Base-by-base conservation (phyloP, 2,329 filamentous ascomycete genomes). In the Penicillium sp. region DNA sequence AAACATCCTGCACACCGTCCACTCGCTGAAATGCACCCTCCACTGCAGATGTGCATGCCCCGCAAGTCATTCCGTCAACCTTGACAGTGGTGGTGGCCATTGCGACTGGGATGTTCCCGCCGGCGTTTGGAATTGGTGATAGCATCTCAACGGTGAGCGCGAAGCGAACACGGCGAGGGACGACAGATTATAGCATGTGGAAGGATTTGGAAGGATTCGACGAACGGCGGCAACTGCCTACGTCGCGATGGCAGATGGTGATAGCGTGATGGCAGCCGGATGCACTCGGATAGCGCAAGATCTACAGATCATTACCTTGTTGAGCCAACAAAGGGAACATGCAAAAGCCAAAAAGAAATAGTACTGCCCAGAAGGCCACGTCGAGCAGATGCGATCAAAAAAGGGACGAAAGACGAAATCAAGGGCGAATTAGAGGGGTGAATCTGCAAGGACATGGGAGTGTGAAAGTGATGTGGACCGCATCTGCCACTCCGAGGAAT, bases 41-140 rank as follows among this genome's bases (percentile, higher is more conserved):
- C 60, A 99, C 86, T n/a, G 93, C 86, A 37, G 91, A 95, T 25
- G 92, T 96, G 69, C 93, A 99, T 60, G 92, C 87, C 66, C 92
- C 91, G 74, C 93, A 99, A 57, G 78, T 80, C 76, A 80, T 99
- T 60, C 93, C 93, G 59, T 87, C 89, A 34, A 99, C 87, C 64
- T 86, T 88, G 53, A 99, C 74, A 16, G 91, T 96, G 28, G 93
- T 97, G 11, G 88, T 95, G 33, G 89, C 89, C 83, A 95, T 87
- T 67, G 79, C 74, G 30, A 79, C 77, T 50, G 39, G 59, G 41
- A 39, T 37, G 14, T 48, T 22, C 51, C 57, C 52, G 61, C 53
- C n/a, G 51, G 53, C 46, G 45, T 53, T 29, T 29, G 40, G 36
- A 40, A 58, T 45, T 3, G 18, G 50, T 39, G 54, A 54, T 46